Evolutionary conservation across 768 basidiomycete genomes (phyloP).

Genomic region (Hypholoma sublateritium): DNA sequence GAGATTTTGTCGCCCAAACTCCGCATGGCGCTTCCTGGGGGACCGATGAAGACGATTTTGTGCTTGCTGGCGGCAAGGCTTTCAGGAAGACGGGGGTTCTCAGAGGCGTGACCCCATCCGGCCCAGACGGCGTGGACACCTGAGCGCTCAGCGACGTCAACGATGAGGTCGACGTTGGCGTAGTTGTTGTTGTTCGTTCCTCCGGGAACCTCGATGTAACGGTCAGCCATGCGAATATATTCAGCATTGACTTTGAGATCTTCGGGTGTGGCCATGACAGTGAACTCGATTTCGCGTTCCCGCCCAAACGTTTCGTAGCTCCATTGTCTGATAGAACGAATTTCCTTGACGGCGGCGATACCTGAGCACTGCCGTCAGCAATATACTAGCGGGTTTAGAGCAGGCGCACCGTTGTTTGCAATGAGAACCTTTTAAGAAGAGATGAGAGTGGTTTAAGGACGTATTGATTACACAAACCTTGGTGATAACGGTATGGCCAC

Average conservation of each 20-base stretch:
- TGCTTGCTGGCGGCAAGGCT: conserved; percentile 87
- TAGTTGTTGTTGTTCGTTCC: conserved; percentile 99
- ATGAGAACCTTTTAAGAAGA: conserved; percentile 76
- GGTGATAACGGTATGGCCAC: conserved; percentile 98
- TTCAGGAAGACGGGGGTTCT: conserved; percentile 96
- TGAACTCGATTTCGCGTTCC: conserved; percentile 96
- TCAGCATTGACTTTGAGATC: conserved; percentile 99
- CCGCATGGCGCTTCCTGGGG: conserved; percentile 98
- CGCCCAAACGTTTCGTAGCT: conserved; percentile 98
- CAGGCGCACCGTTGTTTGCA: conserved; percentile 85
- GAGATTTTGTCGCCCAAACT: conserved; percentile 99
- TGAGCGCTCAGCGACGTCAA: conserved; percentile 95
- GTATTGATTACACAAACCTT: conserved; percentile 59
- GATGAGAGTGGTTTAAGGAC: conserved; percentile 6
- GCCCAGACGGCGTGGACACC: conserved; percentile 99
- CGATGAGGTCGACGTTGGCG: conserved; percentile 98
- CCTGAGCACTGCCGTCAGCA: conserved; percentile 43
- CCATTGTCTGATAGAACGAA: conserved; percentile 98
- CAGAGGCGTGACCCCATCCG: conserved; percentile 99
- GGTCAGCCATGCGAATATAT: conserved; percentile 99
- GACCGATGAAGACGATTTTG: conserved; percentile 99
- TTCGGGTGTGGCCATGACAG: conserved; percentile 99
- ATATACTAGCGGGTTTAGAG: not conserved
- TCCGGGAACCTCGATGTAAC: conserved; percentile 98
- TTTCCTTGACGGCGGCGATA: conserved; percentile 99